Conservation (phyloP, 2,329 filamentous ascomycete species). For the Penicillium sp. region DNA sequence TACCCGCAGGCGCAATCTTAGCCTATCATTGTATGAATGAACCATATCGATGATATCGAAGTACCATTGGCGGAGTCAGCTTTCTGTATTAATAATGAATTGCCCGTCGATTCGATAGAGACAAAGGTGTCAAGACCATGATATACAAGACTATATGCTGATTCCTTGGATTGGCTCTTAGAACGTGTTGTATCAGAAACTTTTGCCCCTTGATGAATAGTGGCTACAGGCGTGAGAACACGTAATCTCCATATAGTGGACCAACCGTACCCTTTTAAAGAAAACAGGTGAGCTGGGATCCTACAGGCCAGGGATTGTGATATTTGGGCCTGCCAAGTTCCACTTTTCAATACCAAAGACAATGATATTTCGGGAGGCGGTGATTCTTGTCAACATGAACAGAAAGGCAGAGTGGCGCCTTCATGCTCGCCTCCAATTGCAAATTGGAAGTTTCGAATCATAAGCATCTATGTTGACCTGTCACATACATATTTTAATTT, state of each 20-base stretch:
- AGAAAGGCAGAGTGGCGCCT: background rate
- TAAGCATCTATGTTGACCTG: too few species aligned
- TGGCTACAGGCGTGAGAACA: background rate
- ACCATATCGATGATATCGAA: constrained; percentile 60
- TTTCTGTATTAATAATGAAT: constrained; percentile 61
- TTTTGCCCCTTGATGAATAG: background rate
- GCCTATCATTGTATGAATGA: constrained; percentile 42
- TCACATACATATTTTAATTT: too few species aligned
- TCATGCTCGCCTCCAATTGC: background rate
- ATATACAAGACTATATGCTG: constrained; percentile 63
- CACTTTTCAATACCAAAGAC: background rate
- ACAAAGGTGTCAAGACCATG: constrained; percentile 66
- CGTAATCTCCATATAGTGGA: background rate
- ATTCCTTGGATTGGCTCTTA: constrained; percentile 31
- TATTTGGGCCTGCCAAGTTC: constrained; percentile 37
- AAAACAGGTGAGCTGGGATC: constrained; percentile 63
- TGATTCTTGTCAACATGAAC: background rate
- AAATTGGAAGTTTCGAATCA: too few species aligned
- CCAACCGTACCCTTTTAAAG: constrained; percentile 58
- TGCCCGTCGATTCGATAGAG: constrained; percentile 59
- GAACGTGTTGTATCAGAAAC: constrained; percentile 19
- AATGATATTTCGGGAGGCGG: background rate
- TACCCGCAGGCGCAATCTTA: constrained; percentile 60
- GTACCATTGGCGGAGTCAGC: constrained; percentile 66
- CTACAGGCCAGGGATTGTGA: constrained; percentile 59